Evolutionary conservation across 139 green algal genomes (phyloP), one percentile per base, ranked within the genome.

Genomic region (Chlorella ohadii): DNA sequence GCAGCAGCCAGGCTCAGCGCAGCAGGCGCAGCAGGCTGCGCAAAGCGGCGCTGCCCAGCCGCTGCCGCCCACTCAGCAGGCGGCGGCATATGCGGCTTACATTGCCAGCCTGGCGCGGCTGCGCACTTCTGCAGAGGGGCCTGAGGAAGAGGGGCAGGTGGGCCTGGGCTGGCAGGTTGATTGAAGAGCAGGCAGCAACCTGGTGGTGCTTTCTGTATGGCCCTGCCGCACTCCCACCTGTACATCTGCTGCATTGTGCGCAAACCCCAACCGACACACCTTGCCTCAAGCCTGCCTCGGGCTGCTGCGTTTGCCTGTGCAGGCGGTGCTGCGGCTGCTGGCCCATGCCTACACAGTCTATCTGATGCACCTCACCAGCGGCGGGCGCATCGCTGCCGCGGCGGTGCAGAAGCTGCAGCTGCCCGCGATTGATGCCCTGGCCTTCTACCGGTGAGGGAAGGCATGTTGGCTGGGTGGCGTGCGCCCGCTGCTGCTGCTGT

Each of bases 341-440:
- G 82, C 77, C 33, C 61, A 89, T 66, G 82, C 82, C 1, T 87
- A 86, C 25, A 74, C 67, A 4, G 22, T 89, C 17, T 82, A 81
- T 16, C n/a, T 83, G 11, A 65, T 81, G 83, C 87, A 90, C 63
- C 78, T 86, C 34, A 86, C 78, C 83, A 76, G 78, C 28, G 78
- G 83, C 83, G 82, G 55, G 6, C 73, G 87, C 51, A 79, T 90
- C 25, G 83, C 77, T 22, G 87, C 78, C 28, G 83, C 83, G 17
- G 87, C 87, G 0, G 82, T 41, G 7, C 66, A 84, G 7, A 59
- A 80, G 34, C 72, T 90, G 31, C 56, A 57, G 2, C 83, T 90
- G 59, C 11, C 78, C 25, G 34, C 31, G 4, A 23, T 22, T 19
- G 65, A 47, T n/a, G 87, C 84, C 23, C 34, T 77, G 27, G 51